Percentiles rank a stretch among this genome's conserved stretches.
phyloP scores from a whole-genome alignment of 495 filamentous ascomycete genomes.

The Xylaria grammica region DNA sequence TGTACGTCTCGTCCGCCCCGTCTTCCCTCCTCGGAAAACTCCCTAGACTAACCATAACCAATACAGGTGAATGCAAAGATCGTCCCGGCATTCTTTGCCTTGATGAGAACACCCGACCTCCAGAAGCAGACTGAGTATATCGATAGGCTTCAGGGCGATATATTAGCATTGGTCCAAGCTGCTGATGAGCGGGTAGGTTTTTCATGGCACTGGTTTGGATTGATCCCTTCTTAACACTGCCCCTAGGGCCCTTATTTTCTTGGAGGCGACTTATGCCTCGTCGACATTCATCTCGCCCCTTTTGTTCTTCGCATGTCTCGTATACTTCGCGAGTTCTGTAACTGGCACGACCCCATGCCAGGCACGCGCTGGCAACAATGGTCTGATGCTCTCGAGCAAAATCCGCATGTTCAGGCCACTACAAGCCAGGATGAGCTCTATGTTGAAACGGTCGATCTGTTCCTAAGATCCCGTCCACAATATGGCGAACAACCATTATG shows the following conservation, averaged over 20 bases:
- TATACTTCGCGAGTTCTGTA: conserved; percentile 79
- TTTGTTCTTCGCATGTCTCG: conserved; percentile 79
- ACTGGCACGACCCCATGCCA: conserved; percentile 74
- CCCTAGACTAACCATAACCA: conserved; percentile 19
- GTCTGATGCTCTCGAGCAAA: conserved; percentile 80
- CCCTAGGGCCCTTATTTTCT: conserved; percentile 81
- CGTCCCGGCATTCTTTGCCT: conserved; percentile 79
- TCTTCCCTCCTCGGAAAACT: background rate
- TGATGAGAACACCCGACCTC: conserved; percentile 73
- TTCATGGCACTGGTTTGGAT: background rate
- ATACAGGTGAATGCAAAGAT: conserved; percentile 79
- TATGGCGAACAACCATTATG: conserved; percentile 27
- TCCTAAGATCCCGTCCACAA: conserved; percentile 44
- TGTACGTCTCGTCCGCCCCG: conserved; percentile 52
- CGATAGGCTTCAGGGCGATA: conserved; percentile 69
- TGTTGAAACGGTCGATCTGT: conserved; percentile 70
- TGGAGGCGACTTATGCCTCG: conserved; percentile 71
- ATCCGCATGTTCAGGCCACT: conserved; percentile 75
- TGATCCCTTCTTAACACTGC: conserved; percentile 35
- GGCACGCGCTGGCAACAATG: conserved; percentile 76
- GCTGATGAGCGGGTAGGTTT: conserved; percentile 50
- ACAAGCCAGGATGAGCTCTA: conserved; percentile 78
- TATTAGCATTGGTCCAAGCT: conserved; percentile 74
- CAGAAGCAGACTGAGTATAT: conserved; percentile 66
- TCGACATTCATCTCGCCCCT: conserved; percentile 88